phyloP scores from a whole-genome alignment of 345 rosid species.

The Syzygium aqueum region DNA sequence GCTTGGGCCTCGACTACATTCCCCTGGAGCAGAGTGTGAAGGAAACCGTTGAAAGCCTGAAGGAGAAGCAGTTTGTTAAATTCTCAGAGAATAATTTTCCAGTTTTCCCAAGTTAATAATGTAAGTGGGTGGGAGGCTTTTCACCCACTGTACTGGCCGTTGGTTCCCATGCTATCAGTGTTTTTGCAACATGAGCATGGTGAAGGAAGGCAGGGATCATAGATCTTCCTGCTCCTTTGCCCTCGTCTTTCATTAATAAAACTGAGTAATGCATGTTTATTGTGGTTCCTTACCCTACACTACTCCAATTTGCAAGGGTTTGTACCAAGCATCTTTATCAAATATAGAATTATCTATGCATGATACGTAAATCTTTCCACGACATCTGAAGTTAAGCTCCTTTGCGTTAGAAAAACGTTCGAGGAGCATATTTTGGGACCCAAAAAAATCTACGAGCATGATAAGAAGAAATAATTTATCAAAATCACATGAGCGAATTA shows the following conservation, averaged over 20 bases:
- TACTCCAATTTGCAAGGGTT: not conserved
- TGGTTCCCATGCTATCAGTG: not conserved
- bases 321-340: not conserved
- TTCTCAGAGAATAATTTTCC: constrained; percentile 15
- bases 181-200: not conserved
- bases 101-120: no score
- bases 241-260: not conserved
- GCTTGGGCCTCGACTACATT: constrained; percentile 68
- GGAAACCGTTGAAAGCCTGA: constrained; percentile 90
- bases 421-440: not conserved
- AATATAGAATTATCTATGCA: not conserved
- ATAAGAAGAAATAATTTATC: no score
- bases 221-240: not conserved
- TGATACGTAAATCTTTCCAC: not conserved
- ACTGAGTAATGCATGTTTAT: not conserved
- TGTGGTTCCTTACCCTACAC: not conserved
- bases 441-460: not conserved
- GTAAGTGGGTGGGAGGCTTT: not conserved
- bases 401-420: not conserved
- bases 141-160: not conserved
- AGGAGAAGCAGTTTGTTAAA: constrained; percentile 66
- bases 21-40: constrained; percentile 70
- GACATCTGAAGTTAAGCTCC: not conserved
- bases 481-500: not conserved
- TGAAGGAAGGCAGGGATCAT: not conserved